Conservation (phyloP, 768 basidiomycete genomes). For the Amyloporia xantha region DNA sequence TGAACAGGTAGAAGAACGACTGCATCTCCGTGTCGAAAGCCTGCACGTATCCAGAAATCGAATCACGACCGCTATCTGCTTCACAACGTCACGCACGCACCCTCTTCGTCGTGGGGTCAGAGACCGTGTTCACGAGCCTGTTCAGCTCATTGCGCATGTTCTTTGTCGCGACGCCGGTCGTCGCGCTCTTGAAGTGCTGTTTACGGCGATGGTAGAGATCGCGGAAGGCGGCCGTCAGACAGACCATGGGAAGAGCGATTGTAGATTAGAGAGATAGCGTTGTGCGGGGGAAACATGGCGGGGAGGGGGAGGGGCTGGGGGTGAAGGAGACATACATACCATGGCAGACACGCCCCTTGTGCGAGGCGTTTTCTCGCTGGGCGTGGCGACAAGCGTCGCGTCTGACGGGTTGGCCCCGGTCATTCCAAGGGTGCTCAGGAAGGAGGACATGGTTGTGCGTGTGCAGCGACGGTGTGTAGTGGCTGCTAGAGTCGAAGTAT, state of each 20-base stretch:
- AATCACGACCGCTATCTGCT: slow-evolving; percentile 96
- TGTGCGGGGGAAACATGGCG: too few relatives aligned
- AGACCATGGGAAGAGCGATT: not conserved
- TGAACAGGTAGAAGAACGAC: slow-evolving; percentile 93
- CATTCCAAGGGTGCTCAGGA: not conserved
- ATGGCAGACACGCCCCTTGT: slow-evolving; percentile 24
- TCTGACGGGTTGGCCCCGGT: not conserved
- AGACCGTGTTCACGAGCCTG: slow-evolving; percentile 54
- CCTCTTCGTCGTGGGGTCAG: slow-evolving; percentile 52
- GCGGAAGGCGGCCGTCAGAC: slow-evolving; percentile 11
- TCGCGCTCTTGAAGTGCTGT: slow-evolving; percentile 29
- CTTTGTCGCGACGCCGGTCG: slow-evolving; percentile 48
- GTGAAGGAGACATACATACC: slow-evolving; percentile 14
- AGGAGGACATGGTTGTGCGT: not conserved
- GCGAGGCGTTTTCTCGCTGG: slow-evolving; percentile 20
- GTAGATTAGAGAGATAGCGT: not conserved
- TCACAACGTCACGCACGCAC: slow-evolving; percentile 38
- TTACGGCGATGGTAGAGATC: slow-evolving; percentile 32
- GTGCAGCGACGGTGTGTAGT: too few relatives aligned
- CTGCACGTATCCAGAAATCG: slow-evolving; percentile 92
- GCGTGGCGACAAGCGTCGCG: slow-evolving; percentile 6
- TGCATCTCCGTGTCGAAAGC: slow-evolving; percentile 95
- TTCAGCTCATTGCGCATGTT: slow-evolving; percentile 65
- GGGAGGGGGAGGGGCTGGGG: not conserved
- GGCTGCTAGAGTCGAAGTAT: too few relatives aligned